phyloP scores from a whole-genome alignment of 139 green algal genomes.

The Trebouxia sp. region DNA sequence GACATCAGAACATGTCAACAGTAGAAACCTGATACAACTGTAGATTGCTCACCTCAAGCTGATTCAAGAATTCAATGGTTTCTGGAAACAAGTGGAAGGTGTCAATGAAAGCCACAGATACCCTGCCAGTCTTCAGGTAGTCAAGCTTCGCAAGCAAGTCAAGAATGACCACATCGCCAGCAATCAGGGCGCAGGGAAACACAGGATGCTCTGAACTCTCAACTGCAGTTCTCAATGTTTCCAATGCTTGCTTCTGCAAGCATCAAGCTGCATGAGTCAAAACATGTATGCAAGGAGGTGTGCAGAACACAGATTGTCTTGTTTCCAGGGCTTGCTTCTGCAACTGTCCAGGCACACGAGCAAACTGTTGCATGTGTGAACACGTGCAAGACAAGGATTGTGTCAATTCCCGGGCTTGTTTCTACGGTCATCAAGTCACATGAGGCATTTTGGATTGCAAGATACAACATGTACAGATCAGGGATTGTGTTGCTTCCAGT shows the following conservation, averaged over 20 bases:
- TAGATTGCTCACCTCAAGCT: conserved; percentile 45
- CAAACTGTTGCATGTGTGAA: too few relatives aligned
- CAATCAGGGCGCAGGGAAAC: conserved; percentile 65
- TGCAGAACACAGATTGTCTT: background rate
- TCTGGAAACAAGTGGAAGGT: conserved; percentile 71
- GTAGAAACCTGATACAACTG: background rate
- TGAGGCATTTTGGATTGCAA: too few relatives aligned
- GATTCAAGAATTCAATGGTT: conserved; percentile 53
- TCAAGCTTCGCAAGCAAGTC: conserved; percentile 54
- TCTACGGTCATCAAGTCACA: too few relatives aligned
- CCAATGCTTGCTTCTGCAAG: conserved; percentile 51
- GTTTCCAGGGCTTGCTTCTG: background rate
- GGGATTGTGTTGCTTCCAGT: too few relatives aligned
- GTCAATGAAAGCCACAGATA: conserved; percentile 59
- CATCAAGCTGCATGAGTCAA: too few relatives aligned
- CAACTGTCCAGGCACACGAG: too few relatives aligned
- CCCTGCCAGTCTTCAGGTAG: conserved; percentile 31
- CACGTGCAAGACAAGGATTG: too few relatives aligned
- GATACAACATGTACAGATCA: too few relatives aligned
- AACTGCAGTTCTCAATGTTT: conserved; percentile 40
- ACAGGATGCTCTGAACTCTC: conserved; percentile 46
- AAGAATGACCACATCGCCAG: conserved; percentile 62
- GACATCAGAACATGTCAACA: background rate
- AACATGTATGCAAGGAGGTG: too few relatives aligned
- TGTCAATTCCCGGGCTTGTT: too few relatives aligned